These are phyloP conservation scores for Hyaloperonospora brassicae DNA, from an alignment of 352 stramenopile genomes.

Conservation along the genomic window DNA sequence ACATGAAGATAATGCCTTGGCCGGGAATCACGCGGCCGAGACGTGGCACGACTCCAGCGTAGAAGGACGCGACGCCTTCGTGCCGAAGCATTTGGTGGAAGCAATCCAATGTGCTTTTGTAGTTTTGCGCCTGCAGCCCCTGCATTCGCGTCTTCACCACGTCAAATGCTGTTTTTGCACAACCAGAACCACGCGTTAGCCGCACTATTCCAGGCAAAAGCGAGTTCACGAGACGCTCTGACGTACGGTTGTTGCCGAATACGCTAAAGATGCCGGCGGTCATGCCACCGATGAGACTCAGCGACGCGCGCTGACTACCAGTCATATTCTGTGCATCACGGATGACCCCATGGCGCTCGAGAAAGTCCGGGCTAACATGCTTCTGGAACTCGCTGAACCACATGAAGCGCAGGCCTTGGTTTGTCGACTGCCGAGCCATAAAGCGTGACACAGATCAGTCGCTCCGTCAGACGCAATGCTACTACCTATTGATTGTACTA, in stretches of 20 bases:
- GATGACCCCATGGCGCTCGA: constrained; percentile 45
- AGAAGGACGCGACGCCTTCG: constrained; percentile 87
- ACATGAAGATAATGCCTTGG: constrained; percentile 98
- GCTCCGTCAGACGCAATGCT: background rate
- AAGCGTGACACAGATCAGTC: constrained; percentile 2
- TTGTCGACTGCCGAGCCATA: constrained; percentile 60
- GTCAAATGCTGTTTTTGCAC: constrained; percentile 46
- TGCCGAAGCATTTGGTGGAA: constrained; percentile 84
- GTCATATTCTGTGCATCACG: constrained; percentile 69
- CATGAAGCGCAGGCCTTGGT: constrained; percentile 95
- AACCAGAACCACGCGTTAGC: constrained; percentile 3
- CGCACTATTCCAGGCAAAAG: background rate
- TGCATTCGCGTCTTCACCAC: constrained; percentile 85
- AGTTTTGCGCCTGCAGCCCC: constrained; percentile 55
- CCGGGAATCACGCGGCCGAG: constrained; percentile 92
- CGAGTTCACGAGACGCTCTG: constrained; percentile 9
- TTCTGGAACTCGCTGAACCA: constrained; percentile 96
- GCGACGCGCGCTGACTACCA: constrained; percentile 56
- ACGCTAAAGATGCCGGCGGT: constrained; percentile 93
- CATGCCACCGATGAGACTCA: constrained; percentile 93
- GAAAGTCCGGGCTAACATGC: constrained; percentile 42
- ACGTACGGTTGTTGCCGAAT: constrained; percentile 94
- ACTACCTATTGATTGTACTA: background rate
- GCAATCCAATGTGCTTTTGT: constrained; percentile 86
- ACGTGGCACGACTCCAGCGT: constrained; percentile 88